Evolutionary conservation across 2,329 filamentous ascomycete species (phyloP).

Genomic region (Trichophyton benhamiae): DNA sequence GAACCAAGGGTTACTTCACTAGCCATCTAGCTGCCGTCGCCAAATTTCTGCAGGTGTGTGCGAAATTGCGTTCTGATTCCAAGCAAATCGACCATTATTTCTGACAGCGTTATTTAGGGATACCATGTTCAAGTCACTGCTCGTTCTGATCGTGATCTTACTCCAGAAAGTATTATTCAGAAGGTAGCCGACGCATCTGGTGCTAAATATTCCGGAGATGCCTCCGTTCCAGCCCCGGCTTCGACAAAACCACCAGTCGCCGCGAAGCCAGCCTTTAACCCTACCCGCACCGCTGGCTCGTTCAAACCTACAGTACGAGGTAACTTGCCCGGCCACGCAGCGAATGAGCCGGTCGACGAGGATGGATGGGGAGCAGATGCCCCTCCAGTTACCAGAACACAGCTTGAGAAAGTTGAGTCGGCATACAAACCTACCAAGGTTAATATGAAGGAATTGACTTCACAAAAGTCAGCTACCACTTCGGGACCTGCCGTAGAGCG

Average conservation of each 20-base stretch:
- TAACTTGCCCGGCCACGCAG: constrained; percentile 41
- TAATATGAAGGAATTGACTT: constrained; percentile 74
- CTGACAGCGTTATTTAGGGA: constrained; percentile 39
- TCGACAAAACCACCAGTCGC: constrained; percentile 52
- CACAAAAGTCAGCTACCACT: constrained; percentile 50
- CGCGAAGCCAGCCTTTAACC: constrained; percentile 85
- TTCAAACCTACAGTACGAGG: constrained; percentile 56
- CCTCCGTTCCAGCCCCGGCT: constrained; percentile 42
- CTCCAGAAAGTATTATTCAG: constrained; percentile 74
- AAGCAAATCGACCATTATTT: constrained; percentile 6
- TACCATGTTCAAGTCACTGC: constrained; percentile 98
- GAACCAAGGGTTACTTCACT: constrained; percentile 96
- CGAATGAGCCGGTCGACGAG: constrained; percentile 49
- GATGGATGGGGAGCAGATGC: constrained; percentile 96
- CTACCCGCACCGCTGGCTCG: constrained; percentile 48
- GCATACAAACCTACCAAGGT: constrained; percentile 95
- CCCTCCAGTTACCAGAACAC: constrained; percentile 71
- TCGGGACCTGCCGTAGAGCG: constrained; percentile 31
- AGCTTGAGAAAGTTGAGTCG: constrained; percentile 81
- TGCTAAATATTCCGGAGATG: constrained; percentile 74
- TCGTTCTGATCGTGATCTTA: constrained; percentile 78
- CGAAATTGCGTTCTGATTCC: not conserved
- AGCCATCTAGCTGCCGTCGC: constrained; percentile 82
- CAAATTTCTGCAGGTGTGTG: constrained; percentile 67
- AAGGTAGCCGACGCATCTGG: constrained; percentile 93